phyloP scores from a whole-genome alignment of 768 basidiomycete species.

The Roridomyces roridus region DNA sequence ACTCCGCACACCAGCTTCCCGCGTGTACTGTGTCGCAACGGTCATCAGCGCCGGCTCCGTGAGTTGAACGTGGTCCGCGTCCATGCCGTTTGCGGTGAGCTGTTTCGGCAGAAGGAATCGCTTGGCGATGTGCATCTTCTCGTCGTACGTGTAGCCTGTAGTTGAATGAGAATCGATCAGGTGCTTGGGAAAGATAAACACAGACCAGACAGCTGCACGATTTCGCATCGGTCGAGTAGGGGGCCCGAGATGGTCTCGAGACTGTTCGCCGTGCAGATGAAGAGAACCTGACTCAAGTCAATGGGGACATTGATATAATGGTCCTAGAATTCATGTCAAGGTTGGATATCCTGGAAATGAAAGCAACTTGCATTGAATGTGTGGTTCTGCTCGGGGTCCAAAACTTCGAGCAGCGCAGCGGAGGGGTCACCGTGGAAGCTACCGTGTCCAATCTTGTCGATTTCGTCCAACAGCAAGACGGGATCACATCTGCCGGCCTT shows the following conservation, averaged over 20 bases:
- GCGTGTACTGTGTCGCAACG: conserved; percentile 81
- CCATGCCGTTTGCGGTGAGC: conserved; percentile 76
- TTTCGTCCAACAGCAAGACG: conserved; percentile 88
- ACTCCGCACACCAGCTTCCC: conserved; percentile 92
- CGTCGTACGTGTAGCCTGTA: conserved; percentile 82
- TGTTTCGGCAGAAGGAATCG: conserved; percentile 92
- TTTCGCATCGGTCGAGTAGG: conserved; percentile 87
- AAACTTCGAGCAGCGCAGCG: conserved; percentile 88
- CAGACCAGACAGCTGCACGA: conserved; percentile 79
- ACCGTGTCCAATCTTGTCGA: conserved; percentile 88
- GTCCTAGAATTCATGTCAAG: conserved; percentile 55
- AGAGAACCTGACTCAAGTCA: conserved; percentile 86
- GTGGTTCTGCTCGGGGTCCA: conserved; percentile 94
- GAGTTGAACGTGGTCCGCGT: conserved; percentile 63
- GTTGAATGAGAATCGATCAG: background rate
- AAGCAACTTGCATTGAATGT: conserved; percentile 66
- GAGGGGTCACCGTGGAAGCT: conserved; percentile 93
- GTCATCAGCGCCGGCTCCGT: conserved; percentile 73
- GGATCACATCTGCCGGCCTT: conserved; percentile 84
- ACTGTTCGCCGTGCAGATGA: conserved; percentile 92
- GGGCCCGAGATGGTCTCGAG: conserved; percentile 90
- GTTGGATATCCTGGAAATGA: background rate
- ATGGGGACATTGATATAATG: conserved; percentile 92
- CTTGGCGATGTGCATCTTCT: conserved; percentile 89
- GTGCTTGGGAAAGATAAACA: background rate